Conservation (phyloP, 306 rosid species). For the Fragaria vesca region DNA sequence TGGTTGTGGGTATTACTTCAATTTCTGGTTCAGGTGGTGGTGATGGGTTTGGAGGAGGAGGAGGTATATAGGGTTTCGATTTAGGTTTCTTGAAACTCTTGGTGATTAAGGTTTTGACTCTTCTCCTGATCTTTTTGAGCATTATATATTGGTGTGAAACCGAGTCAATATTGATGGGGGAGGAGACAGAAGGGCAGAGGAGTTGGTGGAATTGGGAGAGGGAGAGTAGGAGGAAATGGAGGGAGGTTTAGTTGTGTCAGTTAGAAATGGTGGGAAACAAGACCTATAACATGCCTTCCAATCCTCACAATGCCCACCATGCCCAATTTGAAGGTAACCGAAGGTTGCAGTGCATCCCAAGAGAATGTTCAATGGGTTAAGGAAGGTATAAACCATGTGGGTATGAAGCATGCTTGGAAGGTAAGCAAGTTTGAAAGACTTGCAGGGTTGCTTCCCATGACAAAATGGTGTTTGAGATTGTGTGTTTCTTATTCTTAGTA, state of each 20-base stretch:
- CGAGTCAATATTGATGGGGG: neutral
- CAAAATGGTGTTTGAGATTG: neutral
- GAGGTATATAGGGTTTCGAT: slow-evolving; percentile 12
- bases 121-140: slow-evolving; percentile 40
- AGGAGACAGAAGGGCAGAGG: neutral
- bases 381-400: neutral
- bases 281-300: neutral
- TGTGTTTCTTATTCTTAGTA: neutral
- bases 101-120: slow-evolving; percentile 31
- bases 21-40: neutral
- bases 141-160: neutral
- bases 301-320: neutral
- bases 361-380: neutral
- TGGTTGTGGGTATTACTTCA: neutral
- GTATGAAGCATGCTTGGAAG: neutral
- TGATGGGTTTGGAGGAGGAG: slow-evolving; percentile 13
- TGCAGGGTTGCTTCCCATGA: neutral
- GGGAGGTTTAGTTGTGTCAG: neutral
- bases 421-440: neutral
- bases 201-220: neutral
- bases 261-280: neutral
- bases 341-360: neutral
- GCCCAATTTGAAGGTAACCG: neutral
- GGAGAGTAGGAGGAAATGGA: slow-evolving; percentile 16
- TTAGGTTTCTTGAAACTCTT: slow-evolving; percentile 27